phyloP scores from a whole-genome alignment of 176 grass and related monocot genomes.

The Phragmites australis region DNA sequence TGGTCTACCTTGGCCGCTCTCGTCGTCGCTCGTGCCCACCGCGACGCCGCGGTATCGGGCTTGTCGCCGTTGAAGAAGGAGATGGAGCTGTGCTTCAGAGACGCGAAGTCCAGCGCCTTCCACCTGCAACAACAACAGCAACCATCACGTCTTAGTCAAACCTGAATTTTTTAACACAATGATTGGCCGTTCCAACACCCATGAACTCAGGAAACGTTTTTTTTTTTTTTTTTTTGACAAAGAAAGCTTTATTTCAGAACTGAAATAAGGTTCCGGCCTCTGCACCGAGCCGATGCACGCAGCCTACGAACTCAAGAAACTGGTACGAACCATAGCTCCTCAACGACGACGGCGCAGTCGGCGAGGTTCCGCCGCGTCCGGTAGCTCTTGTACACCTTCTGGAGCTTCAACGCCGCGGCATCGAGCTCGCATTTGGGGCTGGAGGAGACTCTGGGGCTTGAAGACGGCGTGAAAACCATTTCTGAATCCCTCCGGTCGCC shows the following conservation, averaged over 20 bases:
- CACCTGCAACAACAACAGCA: slow-evolving; percentile 29
- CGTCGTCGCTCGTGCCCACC: slow-evolving; percentile 84
- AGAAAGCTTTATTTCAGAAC: no score
- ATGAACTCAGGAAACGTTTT: no score
- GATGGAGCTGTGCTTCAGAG: slow-evolving; percentile 83
- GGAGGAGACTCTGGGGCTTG: slow-evolving; percentile 29
- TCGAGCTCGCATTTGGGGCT: slow-evolving; percentile 63
- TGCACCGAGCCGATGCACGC: no score
- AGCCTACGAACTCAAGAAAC: no score
- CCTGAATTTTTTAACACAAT: no score
- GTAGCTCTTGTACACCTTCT: slow-evolving; percentile 96
- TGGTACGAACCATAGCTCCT: slow-evolving; percentile 75
- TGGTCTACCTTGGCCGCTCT: slow-evolving; percentile 76
- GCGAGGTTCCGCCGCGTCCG: slow-evolving; percentile 78
- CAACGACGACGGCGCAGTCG: slow-evolving; percentile 82
- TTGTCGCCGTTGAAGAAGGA: slow-evolving; percentile 85
- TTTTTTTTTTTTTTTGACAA: no score
- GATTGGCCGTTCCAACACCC: no score
- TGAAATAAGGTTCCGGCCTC: no score
- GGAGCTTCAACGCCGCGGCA: slow-evolving; percentile 72
- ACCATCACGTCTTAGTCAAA: no score
- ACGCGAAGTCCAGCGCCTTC: slow-evolving; percentile 90
- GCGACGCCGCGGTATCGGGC: slow-evolving; percentile 75
- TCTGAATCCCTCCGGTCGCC: neutral
- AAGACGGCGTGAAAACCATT: slow-evolving; percentile 6